A percentile compares a stretch with the other conserved stretches of the same genome.
Evolutionary conservation across 2,329 filamentous ascomycete genomes (phyloP).

Genomic region (Penicillium concentricum): DNA sequence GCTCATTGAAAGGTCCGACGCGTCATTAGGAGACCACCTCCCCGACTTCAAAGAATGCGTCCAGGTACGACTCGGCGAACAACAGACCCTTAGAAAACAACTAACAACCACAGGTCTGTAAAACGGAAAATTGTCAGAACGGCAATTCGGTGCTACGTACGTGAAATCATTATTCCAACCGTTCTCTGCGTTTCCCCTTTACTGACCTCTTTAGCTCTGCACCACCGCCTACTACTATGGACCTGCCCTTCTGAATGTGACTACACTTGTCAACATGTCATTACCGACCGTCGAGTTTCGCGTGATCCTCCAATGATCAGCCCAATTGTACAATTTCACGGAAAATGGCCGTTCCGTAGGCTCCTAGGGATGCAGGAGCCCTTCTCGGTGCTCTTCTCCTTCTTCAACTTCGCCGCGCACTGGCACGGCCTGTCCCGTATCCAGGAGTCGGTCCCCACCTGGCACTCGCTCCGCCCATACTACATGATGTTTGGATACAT

Average conservation of each 20-base stretch:
- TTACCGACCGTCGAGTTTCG: constrained; percentile 70
- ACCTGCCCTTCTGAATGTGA: constrained; percentile 92
- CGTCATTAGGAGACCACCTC: constrained; percentile 79
- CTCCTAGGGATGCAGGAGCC: constrained; percentile 93
- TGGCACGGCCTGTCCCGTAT: constrained; percentile 71
- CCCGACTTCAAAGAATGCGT: constrained; percentile 88
- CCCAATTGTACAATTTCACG: constrained; percentile 86
- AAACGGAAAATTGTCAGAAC: constrained; percentile 72
- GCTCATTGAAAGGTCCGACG: constrained; percentile 49
- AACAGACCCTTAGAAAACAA: constrained; percentile 5
- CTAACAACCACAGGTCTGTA: constrained; percentile 64
- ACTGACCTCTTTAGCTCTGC: constrained; percentile 60
- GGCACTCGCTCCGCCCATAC: constrained; percentile 75
- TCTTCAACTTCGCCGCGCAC: constrained; percentile 88
- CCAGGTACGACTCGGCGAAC: constrained; percentile 54
- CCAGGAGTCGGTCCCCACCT: constrained; percentile 65
- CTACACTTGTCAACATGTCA: constrained; percentile 93
- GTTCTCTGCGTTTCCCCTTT: constrained; percentile 8
- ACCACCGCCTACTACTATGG: constrained; percentile 87
- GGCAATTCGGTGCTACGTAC: constrained; percentile 69
- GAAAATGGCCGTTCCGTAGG: constrained; percentile 96
- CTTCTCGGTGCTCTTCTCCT: constrained; percentile 86
- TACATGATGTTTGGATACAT: constrained; percentile 79
- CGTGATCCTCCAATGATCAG: constrained; percentile 62
- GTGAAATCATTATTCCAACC: constrained; percentile 29